These are phyloP conservation scores for Fusarium sp. DNA, from an alignment of 2,329 filamentous ascomycete genomes.

Conservation along the genomic window DNA sequence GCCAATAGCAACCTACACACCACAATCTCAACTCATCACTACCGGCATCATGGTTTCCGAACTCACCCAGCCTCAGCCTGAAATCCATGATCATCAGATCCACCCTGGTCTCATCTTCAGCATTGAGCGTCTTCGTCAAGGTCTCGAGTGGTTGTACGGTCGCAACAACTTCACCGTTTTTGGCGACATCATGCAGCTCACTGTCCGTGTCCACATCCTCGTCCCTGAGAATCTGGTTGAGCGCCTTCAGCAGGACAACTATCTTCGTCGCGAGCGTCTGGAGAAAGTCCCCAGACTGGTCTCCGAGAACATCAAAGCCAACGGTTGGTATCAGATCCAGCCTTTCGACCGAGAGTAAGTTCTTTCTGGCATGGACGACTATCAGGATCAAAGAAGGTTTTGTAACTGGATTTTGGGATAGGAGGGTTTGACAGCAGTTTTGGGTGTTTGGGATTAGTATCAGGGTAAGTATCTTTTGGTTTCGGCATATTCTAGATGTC, in stretches of 20 bases:
- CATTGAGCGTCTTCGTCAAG: not conserved
- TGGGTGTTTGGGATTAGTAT: not conserved
- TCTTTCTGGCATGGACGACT: not conserved
- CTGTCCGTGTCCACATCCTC: not conserved
- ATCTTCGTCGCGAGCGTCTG: not conserved
- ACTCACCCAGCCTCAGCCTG: not conserved
- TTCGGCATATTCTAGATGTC: not conserved
- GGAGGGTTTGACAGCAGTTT: not conserved
- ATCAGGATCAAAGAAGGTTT: not conserved
- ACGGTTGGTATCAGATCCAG: slow-evolving; percentile 15
- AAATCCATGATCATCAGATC: not conserved
- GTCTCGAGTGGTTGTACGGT: slow-evolving; percentile 8
- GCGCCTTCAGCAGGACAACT: slow-evolving; percentile 3
- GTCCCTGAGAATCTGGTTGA: not conserved
- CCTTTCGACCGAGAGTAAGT: slow-evolving; percentile 5
- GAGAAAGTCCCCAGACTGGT: not conserved
- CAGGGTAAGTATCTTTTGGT: not conserved
- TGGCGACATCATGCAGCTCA: slow-evolving; percentile 28
- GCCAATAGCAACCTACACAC: no score
- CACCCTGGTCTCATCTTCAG: not conserved
- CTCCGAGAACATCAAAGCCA: not conserved
- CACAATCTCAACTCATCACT: no score
- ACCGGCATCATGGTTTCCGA: not conserved
- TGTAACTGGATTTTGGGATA: not conserved
- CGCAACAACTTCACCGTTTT: slow-evolving; percentile 12